Evolutionary conservation across 371 early-diverging fungal genomes (phyloP).

Genomic region (Rhizopus microsporus): DNA sequence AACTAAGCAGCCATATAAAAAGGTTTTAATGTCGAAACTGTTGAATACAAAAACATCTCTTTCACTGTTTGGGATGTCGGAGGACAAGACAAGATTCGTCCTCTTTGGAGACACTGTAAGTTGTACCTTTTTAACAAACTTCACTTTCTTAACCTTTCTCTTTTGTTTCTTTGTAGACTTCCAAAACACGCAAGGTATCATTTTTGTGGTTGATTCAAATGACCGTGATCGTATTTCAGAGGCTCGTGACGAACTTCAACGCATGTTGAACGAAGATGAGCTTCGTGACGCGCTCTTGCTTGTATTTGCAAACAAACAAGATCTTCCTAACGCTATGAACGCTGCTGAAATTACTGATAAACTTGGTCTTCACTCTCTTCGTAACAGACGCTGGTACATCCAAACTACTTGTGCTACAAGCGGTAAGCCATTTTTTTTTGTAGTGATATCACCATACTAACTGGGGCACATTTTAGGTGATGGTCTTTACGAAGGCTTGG

Average conservation of each 20-base stretch:
- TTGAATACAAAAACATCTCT: slow-evolving; percentile 96
- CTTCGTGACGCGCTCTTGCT: slow-evolving; percentile 86
- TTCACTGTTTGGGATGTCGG: slow-evolving; percentile 97
- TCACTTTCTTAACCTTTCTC: background rate
- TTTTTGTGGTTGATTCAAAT: slow-evolving; percentile 94
- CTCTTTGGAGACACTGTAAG: slow-evolving; percentile 58
- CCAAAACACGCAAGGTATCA: slow-evolving; percentile 96
- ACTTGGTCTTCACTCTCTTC: slow-evolving; percentile 83
- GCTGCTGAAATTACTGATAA: slow-evolving; percentile 91
- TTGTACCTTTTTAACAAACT: background rate
- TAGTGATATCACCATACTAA: background rate
- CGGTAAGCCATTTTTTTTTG: slow-evolving; percentile 50
- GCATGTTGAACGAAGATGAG: slow-evolving; percentile 93
- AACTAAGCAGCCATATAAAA: slow-evolving; percentile 24
- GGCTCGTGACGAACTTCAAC: slow-evolving; percentile 84
- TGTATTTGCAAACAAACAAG: slow-evolving; percentile 97
- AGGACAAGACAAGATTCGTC: slow-evolving; percentile 69
- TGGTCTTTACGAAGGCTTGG: slow-evolving; percentile 94
- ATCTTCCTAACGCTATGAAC: slow-evolving; percentile 93
- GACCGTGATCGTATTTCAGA: slow-evolving; percentile 91
- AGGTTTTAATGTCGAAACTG: slow-evolving; percentile 92
- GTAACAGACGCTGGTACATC: slow-evolving; percentile 91
- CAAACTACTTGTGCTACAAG: slow-evolving; percentile 91
- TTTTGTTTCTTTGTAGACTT: slow-evolving; percentile 70
- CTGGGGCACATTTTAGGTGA: slow-evolving; percentile 53